Evolutionary conservation across 148 eudicot species (phyloP).

Genomic region (Beta vulgaris): DNA sequence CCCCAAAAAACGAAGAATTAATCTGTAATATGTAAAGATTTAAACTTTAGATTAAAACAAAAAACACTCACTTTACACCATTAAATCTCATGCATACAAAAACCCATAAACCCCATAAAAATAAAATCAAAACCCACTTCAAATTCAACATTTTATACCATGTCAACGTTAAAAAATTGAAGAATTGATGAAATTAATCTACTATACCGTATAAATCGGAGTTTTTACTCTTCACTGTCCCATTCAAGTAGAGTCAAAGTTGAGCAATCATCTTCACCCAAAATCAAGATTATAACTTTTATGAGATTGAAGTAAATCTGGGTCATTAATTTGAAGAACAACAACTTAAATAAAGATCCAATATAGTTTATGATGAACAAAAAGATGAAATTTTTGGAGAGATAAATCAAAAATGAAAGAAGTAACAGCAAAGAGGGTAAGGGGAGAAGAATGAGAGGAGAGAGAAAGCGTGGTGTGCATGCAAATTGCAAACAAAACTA

Average conservation of each 20-base stretch:
- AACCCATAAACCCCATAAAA: background rate
- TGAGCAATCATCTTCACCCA: background rate
- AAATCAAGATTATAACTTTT: background rate
- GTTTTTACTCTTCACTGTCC: conserved; percentile 23
- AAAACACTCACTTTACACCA: background rate
- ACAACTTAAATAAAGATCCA: background rate
- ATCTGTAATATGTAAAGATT: conserved; percentile 22
- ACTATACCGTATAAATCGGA: conserved; percentile 16
- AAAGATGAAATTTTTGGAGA: background rate
- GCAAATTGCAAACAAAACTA: conserved; percentile 17
- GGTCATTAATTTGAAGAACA: background rate
- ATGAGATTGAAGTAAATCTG: conserved; percentile 14
- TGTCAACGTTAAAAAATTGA: conserved; percentile 13
- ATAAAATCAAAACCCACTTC: background rate
- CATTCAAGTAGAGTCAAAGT: conserved; percentile 24
- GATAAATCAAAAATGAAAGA: background rate
- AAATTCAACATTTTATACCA: background rate
- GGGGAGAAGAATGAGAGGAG: conserved; percentile 15
- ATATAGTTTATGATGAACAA: background rate
- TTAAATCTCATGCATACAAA: conserved; percentile 17
- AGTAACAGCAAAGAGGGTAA: background rate
- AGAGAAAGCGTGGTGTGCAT: conserved; percentile 27
- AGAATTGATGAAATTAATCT: background rate
- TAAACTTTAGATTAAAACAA: background rate
- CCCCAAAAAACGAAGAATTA: conserved; percentile 15